Evolutionary conservation across 495 filamentous ascomycete species (phyloP).

Genomic region (Hypoxylon trugodes): DNA sequence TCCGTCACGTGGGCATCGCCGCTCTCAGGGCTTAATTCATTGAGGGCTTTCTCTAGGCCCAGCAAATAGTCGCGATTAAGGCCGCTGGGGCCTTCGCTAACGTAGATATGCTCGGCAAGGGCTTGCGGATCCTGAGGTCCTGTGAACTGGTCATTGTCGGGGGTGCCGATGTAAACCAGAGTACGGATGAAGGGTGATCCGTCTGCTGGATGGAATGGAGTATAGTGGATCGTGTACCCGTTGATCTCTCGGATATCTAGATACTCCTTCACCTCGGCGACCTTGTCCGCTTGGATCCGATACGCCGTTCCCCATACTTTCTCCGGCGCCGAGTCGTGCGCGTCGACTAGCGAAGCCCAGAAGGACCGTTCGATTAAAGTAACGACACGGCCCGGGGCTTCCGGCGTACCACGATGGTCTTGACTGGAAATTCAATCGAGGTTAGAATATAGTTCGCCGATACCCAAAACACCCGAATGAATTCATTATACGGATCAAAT

Average conservation of each 20-base stretch:
- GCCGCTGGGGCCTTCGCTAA: slow-evolving; percentile 82
- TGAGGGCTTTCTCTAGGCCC: slow-evolving; percentile 78
- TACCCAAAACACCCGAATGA: background rate
- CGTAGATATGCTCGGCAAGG: slow-evolving; percentile 85
- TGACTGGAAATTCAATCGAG: slow-evolving; percentile 59
- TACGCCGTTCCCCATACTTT: slow-evolving; percentile 93
- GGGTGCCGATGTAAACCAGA: slow-evolving; percentile 94
- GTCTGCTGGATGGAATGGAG: slow-evolving; percentile 73
- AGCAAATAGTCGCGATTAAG: slow-evolving; percentile 92
- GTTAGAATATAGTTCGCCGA: background rate
- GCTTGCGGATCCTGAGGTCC: slow-evolving; percentile 80
- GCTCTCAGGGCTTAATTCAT: slow-evolving; percentile 76
- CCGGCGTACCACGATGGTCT: slow-evolving; percentile 93
- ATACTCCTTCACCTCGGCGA: slow-evolving; percentile 84
- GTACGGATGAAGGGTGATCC: slow-evolving; percentile 55
- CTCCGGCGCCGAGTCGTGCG: slow-evolving; percentile 65
- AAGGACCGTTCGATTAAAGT: slow-evolving; percentile 85
- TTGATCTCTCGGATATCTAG: slow-evolving; percentile 98
- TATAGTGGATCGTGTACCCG: slow-evolving; percentile 91
- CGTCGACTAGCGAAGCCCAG: slow-evolving; percentile 82
- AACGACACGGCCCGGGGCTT: slow-evolving; percentile 87
- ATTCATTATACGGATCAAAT: slow-evolving; percentile 11
- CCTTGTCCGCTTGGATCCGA: slow-evolving; percentile 76
- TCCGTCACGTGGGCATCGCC: slow-evolving; percentile 84
- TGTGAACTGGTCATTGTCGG: slow-evolving; percentile 91